Evolutionary conservation across 148 eudicot genomes (phyloP), one percentile per base, ranked within the genome.

Genomic region (Selenicereus undatus): DNA sequence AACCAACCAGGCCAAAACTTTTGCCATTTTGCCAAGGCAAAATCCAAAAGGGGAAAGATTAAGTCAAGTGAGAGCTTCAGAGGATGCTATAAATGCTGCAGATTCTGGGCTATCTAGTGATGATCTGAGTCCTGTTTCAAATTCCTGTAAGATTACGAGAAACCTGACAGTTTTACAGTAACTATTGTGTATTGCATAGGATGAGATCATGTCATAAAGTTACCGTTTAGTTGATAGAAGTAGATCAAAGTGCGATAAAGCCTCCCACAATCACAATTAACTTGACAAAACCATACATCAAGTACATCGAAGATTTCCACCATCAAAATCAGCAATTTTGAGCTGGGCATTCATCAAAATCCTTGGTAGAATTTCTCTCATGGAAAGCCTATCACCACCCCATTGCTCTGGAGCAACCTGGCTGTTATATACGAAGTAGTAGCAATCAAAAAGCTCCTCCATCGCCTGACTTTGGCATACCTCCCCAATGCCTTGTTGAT

Each of bases 301-400:
- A 68, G 35, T 45, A 2, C 20, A 68, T 30, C 58, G 30, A 32
- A 88, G 86, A 17, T 82, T 70, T n/a, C 92, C 88, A 74, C 87
- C 86, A 79, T 88, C 87, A 80, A 77, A 90, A n/a, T 86, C 84
- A 76, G 89, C 88, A 85, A 82, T 83, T 45, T 64, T 85, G 81
- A 85, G 60, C 21, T 71, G 5, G 24, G n/a, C 10, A 20, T 51
- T 30, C 54, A 80, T 29, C 8, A 84, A n/a, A 32, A 78, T 70
- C 56, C 68, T 58, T 0, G 85, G 62, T 35, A 89, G 78, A 62
- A 50, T 48, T 45, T 77, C 21, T 84, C 79, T 77, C 85, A 82
- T 58, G 86, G 73, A 58, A 81, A 89, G 39, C 24, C 80, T 54
- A 89, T 77, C 39, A 88, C n/a, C 51, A 7, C 48, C 78, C 21